phyloP scores from a whole-genome alignment of 768 basidiomycete genomes.

The Lepiota venenata region DNA sequence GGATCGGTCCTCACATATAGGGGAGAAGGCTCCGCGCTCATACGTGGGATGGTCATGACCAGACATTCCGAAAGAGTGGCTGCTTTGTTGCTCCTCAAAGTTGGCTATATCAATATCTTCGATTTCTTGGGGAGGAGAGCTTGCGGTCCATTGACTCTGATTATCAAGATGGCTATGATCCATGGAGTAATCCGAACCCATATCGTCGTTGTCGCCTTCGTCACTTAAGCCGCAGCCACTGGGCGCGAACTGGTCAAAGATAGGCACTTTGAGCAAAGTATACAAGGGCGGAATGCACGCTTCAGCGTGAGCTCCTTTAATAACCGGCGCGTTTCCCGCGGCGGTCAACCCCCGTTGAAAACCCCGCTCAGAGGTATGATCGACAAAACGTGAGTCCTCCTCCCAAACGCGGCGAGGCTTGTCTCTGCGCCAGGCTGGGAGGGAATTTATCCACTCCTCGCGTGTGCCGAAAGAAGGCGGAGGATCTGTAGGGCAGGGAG shows the following conservation, averaged over 20 bases:
- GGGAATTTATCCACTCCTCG: constrained; percentile 70
- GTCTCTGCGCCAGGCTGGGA: constrained; percentile 69
- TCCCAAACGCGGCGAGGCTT: constrained; percentile 69
- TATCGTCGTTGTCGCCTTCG: constrained; percentile 39
- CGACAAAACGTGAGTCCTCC: constrained; percentile 36
- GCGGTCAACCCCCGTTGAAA: constrained; percentile 72
- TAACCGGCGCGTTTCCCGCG: constrained; percentile 75
- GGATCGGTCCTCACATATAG: constrained; percentile 63
- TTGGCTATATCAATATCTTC: constrained; percentile 10
- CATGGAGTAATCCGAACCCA: constrained; percentile 36
- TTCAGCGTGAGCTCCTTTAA: constrained; percentile 85
- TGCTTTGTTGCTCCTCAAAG: not conserved
- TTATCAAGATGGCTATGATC: constrained; percentile 32
- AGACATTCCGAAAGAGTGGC: not conserved
- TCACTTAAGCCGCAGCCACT: constrained; percentile 19
- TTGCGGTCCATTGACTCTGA: constrained; percentile 28
- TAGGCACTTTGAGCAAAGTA: constrained; percentile 19
- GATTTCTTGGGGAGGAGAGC: constrained; percentile 7
- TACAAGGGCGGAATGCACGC: constrained; percentile 79
- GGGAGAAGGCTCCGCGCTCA: constrained; percentile 48
- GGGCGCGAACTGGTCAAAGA: constrained; percentile 10
- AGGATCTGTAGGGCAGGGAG: constrained; percentile 55
- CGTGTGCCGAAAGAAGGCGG: constrained; percentile 64
- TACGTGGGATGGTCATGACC: not conserved
- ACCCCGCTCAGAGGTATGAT: constrained; percentile 42